Conservation (phyloP, 2,329 filamentous ascomycete species). For the Hymenotorrendiella dingleyae region DNA sequence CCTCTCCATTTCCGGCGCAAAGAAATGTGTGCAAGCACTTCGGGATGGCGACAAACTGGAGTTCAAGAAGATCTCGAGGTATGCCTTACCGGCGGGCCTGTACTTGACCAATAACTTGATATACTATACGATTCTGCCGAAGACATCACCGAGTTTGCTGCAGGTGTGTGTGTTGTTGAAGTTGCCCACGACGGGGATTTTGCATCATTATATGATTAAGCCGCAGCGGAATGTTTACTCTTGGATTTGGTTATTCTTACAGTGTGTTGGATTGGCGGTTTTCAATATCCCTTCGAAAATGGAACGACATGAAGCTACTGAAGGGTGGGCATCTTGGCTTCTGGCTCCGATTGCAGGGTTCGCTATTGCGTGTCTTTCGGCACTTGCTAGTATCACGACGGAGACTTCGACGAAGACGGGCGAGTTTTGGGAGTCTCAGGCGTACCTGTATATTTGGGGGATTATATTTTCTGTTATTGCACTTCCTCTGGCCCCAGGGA, state of each 20-base stretch:
- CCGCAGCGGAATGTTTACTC: conserved; percentile 14
- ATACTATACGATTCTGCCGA: conserved; percentile 19
- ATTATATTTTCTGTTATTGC: conserved; percentile 12
- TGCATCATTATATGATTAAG: conserved; percentile 21
- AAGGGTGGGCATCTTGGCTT: conserved; percentile 8
- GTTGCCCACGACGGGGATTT: conserved; percentile 18
- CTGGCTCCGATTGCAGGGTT: conserved; percentile 18
- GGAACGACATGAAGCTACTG: not conserved
- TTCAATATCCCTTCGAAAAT: conserved; percentile 14
- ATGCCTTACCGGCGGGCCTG: conserved; percentile 17
- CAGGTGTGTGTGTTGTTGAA: conserved; percentile 22
- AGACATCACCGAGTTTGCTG: conserved; percentile 17
- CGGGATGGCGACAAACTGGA: conserved; percentile 1
- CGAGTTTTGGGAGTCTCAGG: conserved; percentile 19
- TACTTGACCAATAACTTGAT: conserved; percentile 22
- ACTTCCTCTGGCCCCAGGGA: conserved; percentile 2
- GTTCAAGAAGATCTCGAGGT: conserved; percentile 11
- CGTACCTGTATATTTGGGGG: conserved; percentile 19
- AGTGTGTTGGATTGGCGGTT: conserved; percentile 18
- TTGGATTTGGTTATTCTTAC: conserved; percentile 15
- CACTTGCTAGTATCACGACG: conserved; percentile 18
- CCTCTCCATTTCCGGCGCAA: not conserved
- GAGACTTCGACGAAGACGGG: conserved; percentile 21
- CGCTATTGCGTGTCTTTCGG: conserved; percentile 17
- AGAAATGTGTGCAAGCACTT: conserved; percentile 1